Evolutionary conservation across 1,284 basidiomycete species (phyloP).

Genomic region (Golubevia sp.): DNA sequence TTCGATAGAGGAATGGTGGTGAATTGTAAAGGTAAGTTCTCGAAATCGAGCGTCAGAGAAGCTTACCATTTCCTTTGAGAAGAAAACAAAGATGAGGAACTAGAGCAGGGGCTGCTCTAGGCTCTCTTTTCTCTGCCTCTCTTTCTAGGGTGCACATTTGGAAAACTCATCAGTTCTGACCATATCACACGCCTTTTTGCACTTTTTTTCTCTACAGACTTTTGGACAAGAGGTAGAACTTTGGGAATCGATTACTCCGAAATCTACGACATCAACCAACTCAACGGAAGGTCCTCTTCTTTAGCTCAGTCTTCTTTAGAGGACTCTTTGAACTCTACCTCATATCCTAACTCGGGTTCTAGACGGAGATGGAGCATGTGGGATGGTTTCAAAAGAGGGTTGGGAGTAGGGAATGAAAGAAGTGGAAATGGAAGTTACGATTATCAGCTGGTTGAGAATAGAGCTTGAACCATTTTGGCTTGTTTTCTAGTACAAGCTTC

Average conservation of each 20-base stretch:
- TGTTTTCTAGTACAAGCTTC: no score
- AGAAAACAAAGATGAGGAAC: no score
- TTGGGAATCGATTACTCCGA: conserved; percentile 85
- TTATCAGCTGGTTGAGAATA: background rate
- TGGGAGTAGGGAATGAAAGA: background rate
- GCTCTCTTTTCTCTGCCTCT: no score
- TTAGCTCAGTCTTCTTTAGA: background rate
- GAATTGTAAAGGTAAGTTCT: conserved; percentile 74
- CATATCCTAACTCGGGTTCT: background rate
- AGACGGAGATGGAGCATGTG: background rate
- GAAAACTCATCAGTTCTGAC: background rate
- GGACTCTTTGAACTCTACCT: background rate
- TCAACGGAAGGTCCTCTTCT: no score
- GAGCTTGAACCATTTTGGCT: no score
- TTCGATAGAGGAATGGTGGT: conserved; percentile 82
- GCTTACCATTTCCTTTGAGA: background rate
- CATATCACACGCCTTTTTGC: background rate
- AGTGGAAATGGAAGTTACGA: background rate
- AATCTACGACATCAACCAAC: conserved; percentile 91
- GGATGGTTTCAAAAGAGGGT: background rate
- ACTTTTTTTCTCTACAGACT: conserved; percentile 68
- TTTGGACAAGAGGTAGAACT: conserved; percentile 85
- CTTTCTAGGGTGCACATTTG: background rate
- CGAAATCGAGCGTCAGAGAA: background rate
- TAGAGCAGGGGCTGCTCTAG: no score